Conservation (phyloP, 2,329 filamentous ascomycete species). For the Monascus ruber region DNA sequence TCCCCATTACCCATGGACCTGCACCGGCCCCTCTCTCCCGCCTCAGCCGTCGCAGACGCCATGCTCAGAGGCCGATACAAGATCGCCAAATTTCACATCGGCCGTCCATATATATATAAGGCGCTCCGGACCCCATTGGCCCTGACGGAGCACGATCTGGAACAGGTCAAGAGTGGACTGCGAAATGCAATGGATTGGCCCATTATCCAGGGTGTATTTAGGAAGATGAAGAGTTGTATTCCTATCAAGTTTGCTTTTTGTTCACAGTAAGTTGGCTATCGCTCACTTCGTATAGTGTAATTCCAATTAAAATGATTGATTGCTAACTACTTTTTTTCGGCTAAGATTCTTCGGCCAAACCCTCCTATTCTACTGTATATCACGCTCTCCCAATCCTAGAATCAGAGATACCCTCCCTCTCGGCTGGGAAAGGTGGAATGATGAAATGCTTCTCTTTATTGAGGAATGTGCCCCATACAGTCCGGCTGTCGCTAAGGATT, state of each 20-base stretch:
- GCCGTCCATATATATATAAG: constrained; percentile 31
- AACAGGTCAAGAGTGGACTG: constrained; percentile 27
- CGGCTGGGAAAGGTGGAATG: constrained; percentile 31
- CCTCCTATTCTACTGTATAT: constrained; percentile 31
- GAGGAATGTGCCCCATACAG: constrained; percentile 27
- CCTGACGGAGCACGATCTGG: constrained; percentile 29
- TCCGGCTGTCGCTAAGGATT: constrained; percentile 29
- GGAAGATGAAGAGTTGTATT: constrained; percentile 31
- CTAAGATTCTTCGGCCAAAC: constrained; percentile 32
- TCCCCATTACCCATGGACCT: constrained; percentile 9
- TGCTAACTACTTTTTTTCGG: too few relatives aligned
- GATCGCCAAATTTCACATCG: constrained; percentile 31
- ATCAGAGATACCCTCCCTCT: constrained; percentile 24
- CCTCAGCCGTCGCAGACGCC: constrained; percentile 24
- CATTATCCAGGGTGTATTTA: constrained; percentile 26
- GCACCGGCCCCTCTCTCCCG: constrained; percentile 19
- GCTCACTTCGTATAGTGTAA: not conserved
- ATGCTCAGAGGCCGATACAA: constrained; percentile 27
- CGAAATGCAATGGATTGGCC: constrained; percentile 33
- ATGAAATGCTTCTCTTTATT: constrained; percentile 30
- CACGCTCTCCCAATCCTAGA: constrained; percentile 23
- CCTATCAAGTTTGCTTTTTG: constrained; percentile 33
- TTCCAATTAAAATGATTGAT: not conserved
- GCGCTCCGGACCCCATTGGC: constrained; percentile 27
- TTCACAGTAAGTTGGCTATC: constrained; percentile 19